phyloP scores from a whole-genome alignment of 1,284 basidiomycete genomes.

The Trametes sp. region DNA sequence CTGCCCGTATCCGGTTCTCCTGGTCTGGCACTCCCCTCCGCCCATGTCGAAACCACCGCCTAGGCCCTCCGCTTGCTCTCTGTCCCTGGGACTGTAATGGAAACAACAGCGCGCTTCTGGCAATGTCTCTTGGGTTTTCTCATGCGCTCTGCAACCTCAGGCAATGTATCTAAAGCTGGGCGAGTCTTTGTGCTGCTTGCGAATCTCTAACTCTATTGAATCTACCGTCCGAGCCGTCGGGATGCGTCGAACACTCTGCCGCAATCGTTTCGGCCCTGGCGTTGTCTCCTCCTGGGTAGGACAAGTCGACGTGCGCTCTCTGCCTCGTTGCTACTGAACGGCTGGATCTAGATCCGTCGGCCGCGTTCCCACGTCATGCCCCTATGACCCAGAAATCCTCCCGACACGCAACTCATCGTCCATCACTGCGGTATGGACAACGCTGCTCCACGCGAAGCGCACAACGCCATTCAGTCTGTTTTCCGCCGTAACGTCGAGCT shows the following conservation, averaged over 20 bases:
- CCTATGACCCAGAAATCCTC: slow-evolving; percentile 10
- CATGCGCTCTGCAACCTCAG: slow-evolving; percentile 8
- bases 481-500: too few relatives aligned
- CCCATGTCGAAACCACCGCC: background rate
- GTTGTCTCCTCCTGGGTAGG: background rate
- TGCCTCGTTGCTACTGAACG: slow-evolving; percentile 35
- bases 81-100: slow-evolving; percentile 1
- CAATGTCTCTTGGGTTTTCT: slow-evolving; percentile 1
- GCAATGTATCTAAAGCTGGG: slow-evolving; percentile 22
- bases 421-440: background rate
- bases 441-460: too few relatives aligned
- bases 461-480: background rate
- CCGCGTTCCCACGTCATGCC: slow-evolving; percentile 20
- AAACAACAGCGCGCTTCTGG: slow-evolving; percentile 1
- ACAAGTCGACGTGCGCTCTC: background rate
- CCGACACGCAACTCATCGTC: background rate
- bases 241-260: too few relatives aligned
- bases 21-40: slow-evolving; percentile 2
- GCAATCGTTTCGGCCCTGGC: background rate
- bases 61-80: background rate
- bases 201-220: background rate
- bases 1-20: background rate
- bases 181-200: slow-evolving; percentile 18
- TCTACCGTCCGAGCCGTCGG: background rate
- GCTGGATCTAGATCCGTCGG: slow-evolving; percentile 4